Base-by-base conservation (phyloP, 257 asterid species). In the Capsicum chinense region DNA sequence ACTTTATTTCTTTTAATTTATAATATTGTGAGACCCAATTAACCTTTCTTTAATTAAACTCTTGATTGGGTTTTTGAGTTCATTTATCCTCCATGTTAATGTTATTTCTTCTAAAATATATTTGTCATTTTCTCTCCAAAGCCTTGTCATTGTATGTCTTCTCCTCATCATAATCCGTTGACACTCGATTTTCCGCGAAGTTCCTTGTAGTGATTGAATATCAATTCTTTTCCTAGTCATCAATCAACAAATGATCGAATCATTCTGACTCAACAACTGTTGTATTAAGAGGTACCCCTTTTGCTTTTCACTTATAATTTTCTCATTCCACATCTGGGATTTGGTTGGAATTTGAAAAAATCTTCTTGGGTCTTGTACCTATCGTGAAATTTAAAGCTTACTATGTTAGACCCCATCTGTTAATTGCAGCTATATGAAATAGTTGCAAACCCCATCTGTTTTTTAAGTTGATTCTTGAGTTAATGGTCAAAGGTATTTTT, bases 361-460 rank as follows among this genome's bases (percentile, higher is more conserved):
- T 13, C 0, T 54, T 54, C 26, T 7, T 26, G 64, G 47, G 4
- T 26, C 33, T 26, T 26, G 33, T 26, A 26, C 33, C 33, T 26
- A 26, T 26, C 33, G 33, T 26, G 33, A 26, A 26, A 26, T 26
- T 26, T 26, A 26, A 74, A 14, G 19, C 42, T 0, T n/a, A n/a
- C 33, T 47, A 52, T 47, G 47, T 47, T 17, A 73, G 19, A 73
- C 80, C 80, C 80, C 80, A 48, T 48, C 9, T 50, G 6, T 21
- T 74, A 50, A 6, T 62, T 56, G 6, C 60, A 6, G 17, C 10
- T 21, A 64, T 26, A 64, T 26, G 47, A 26, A 33, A 52, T 76
- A 21, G 48, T 52, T 76, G 63, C 64, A 52, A 76, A 76, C 48
- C 81, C 81, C 48, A 54, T 76, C 4, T 14, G 26, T 76, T 26